phyloP scores from a whole-genome alignment of 2,329 filamentous ascomycete genomes.

The Fusarium irregulare region DNA sequence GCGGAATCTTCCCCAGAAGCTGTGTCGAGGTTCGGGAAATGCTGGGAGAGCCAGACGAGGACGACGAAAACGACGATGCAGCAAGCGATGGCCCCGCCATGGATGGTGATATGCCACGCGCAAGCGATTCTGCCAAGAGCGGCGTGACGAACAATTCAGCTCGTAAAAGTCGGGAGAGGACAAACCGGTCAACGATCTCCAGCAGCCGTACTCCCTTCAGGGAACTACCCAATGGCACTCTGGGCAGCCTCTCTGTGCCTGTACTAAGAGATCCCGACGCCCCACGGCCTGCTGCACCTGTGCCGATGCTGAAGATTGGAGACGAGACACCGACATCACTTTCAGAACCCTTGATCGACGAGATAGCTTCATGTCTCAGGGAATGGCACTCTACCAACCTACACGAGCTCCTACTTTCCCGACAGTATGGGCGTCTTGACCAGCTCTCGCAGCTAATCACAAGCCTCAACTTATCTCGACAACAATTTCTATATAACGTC shows the following conservation, averaged over 20 bases:
- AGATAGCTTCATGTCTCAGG: slow-evolving; percentile 94
- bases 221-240: slow-evolving; percentile 55
- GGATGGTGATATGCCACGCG: slow-evolving; percentile 46
- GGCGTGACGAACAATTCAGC: slow-evolving; percentile 57
- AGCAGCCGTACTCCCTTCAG: slow-evolving; percentile 48
- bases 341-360: slow-evolving; percentile 92
- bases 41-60: slow-evolving; percentile 77
- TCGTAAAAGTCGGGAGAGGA: slow-evolving; percentile 53
- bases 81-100: slow-evolving; percentile 50
- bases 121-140: slow-evolving; percentile 65
- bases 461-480: slow-evolving; percentile 83
- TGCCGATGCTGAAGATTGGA: slow-evolving; percentile 97
- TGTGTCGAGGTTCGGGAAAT: slow-evolving; percentile 96
- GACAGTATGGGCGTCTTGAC: slow-evolving; percentile 84
- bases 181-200: slow-evolving; percentile 42
- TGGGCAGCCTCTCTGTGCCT: slow-evolving; percentile 59
- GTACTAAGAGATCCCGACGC: slow-evolving; percentile 71
- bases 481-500: slow-evolving; percentile 94
- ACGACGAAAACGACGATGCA: slow-evolving; percentile 56
- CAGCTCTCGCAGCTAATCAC: slow-evolving; percentile 83
- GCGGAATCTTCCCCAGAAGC: slow-evolving; percentile 95
- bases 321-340: slow-evolving; percentile 93
- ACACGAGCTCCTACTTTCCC: slow-evolving; percentile 86
- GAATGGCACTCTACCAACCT: slow-evolving; percentile 99
- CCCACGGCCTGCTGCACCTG: slow-evolving; percentile 86